Percentiles rank a stretch among this genome's conserved stretches.
Evolutionary conservation across 73 alveolate species (phyloP).

Genomic region (Stentor coeruleus): DNA sequence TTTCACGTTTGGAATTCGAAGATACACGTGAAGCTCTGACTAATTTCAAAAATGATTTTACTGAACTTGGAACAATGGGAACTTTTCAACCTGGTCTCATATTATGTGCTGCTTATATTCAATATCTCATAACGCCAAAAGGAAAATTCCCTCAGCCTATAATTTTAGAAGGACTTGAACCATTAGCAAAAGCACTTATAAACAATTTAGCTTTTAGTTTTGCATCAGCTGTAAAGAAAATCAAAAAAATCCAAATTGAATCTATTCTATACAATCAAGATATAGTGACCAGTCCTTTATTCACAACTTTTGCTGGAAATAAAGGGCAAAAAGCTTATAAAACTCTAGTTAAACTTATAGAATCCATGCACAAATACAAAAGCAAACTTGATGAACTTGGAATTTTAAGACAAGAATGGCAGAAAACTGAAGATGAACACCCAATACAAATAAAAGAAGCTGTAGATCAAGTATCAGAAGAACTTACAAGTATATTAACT

Average conservation of each 20-base stretch:
- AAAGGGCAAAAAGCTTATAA: neutral
- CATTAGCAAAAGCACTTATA: neutral
- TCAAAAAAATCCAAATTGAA: neutral
- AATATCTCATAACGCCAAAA: neutral
- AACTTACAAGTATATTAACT: neutral
- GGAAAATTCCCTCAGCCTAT: neutral
- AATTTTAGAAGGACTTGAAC: neutral
- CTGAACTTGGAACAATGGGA: neutral
- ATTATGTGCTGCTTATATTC: neutral
- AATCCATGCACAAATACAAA: constrained; percentile 1
- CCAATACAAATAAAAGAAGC: constrained; percentile 3
- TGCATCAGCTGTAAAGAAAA: neutral
- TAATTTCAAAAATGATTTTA: neutral
- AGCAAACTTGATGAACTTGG: neutral
- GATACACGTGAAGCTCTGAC: neutral
- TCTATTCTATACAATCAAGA: neutral
- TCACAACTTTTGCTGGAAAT: neutral
- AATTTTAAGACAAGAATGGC: neutral
- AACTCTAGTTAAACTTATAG: neutral
- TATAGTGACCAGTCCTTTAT: neutral
- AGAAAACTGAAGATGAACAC: neutral
- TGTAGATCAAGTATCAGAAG: neutral
- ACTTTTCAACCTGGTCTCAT: neutral
- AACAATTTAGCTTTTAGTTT: neutral
- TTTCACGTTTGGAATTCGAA: neutral